Evolutionary conservation across 116 monocot genomes (phyloP), one percentile per base, ranked within the genome.

Genomic region (Cymodocea nodosa): DNA sequence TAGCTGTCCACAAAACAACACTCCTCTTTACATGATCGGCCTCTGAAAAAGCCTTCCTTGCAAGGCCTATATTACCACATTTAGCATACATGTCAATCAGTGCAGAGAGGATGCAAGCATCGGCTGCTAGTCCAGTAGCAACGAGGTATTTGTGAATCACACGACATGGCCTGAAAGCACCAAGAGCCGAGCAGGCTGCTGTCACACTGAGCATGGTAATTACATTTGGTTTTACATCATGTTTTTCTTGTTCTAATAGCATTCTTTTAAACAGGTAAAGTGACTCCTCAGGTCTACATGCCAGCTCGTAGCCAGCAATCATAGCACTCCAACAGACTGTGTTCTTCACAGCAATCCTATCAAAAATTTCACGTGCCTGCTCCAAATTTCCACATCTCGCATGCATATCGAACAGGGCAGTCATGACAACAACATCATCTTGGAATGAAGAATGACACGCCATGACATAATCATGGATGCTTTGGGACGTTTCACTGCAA

Each of bases 251-350:
- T 34, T 15, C 22, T 52, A 68, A 10, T 65, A 74, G 52, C 63
- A 63, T 39, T 44, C 63, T 44, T 20, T 6, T 48, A 22, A 75
- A 75, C 24, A 75, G 53, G 8, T 2, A 16, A 6, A 75, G 37
- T 18, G 75, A 62, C 20, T 75, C 63, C 23, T 75, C 69, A 4
- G 68, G 69, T 62, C 53, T 16, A 5, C 40, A 54, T 1, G 59
- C 34, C 39, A 63, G 68, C 62, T 68, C 75, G 16, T 75, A 75
- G 4, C 55, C 75, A 1, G 62, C 62, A 23, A 75, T 68, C 75
- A 75, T 75, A 14, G 75, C 75, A 20, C 68, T 75, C 75, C 75
- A 68, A 56, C 44, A 75, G n/a, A 75, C 23, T 5, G 35, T 35
- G 39, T 75, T 69, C 62, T 68, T 68, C 23, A 53, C 40, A 18